phyloP scores from a whole-genome alignment of 2,329 filamentous ascomycete species.

The Aureobasidium melanogenum region DNA sequence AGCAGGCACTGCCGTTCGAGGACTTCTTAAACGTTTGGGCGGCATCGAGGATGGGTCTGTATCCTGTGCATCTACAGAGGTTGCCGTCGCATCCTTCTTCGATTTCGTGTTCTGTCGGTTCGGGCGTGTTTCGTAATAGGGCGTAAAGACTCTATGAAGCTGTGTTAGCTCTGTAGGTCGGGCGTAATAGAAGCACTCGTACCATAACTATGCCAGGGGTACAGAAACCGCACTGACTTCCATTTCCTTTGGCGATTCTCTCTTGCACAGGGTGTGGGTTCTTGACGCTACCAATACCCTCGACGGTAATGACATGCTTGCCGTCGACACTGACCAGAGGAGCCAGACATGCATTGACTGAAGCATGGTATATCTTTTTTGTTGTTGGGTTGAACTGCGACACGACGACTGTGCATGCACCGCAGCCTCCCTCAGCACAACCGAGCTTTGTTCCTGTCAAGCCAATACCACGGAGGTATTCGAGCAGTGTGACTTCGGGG shows the following conservation, averaged over 20 bases:
- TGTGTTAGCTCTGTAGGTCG: background rate
- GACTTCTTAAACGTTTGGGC: conserved; percentile 75
- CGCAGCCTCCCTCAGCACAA: conserved; percentile 92
- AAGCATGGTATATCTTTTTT: conserved; percentile 88
- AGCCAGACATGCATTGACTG: conserved; percentile 90
- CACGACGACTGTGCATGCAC: conserved; percentile 90
- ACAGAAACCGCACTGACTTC: conserved; percentile 92
- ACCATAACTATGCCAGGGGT: conserved; percentile 94
- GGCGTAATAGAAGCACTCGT: conserved; percentile 14
- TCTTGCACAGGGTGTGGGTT: conserved; percentile 84
- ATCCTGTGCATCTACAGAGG: conserved; percentile 89
- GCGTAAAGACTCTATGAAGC: conserved; percentile 70
- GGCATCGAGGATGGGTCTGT: conserved; percentile 86
- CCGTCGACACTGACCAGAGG: conserved; percentile 89
- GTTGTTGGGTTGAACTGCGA: conserved; percentile 92
- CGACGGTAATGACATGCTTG: conserved; percentile 96
- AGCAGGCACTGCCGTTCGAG: conserved; percentile 43
- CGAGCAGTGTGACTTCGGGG: conserved; percentile 82
- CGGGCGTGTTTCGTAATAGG: conserved; percentile 72
- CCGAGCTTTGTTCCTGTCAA: conserved; percentile 94
- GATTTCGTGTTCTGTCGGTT: conserved; percentile 70
- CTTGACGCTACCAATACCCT: conserved; percentile 85
- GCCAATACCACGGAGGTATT: conserved; percentile 87
- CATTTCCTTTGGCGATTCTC: conserved; percentile 81
- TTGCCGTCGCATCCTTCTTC: conserved; percentile 98